Conservation (phyloP, 202 grass and related monocot genomes). For the Cymbopogon flexuosus region DNA sequence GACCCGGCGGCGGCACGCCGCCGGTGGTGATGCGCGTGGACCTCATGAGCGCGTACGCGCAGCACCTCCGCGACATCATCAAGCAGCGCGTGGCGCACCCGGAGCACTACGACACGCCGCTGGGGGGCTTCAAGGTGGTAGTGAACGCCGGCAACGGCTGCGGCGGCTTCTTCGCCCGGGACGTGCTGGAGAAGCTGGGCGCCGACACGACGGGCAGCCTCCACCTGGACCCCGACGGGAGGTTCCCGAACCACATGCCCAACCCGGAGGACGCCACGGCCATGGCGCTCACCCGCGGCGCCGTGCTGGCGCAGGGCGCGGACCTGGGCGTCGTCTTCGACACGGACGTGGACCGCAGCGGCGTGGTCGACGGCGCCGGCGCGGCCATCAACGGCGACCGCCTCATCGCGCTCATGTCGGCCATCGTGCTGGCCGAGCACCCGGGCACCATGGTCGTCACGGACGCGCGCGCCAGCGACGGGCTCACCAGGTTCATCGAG, state of each 20-base stretch:
- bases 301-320: slow-evolving; percentile 47
- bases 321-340: slow-evolving; percentile 84
- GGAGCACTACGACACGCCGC: slow-evolving; percentile 44
- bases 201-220: slow-evolving; percentile 75
- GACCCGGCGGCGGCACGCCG: not conserved
- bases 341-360: slow-evolving; percentile 84
- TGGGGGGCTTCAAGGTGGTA: slow-evolving; percentile 56
- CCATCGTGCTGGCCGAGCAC: slow-evolving; percentile 62
- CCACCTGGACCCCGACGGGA: slow-evolving; percentile 64
- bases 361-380: slow-evolving; percentile 53
- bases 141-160: slow-evolving; percentile 87
- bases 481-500: slow-evolving; percentile 58
- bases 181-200: slow-evolving; percentile 63
- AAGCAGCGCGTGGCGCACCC: slow-evolving; percentile 65
- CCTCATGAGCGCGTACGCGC: slow-evolving; percentile 65
- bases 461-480: slow-evolving; percentile 58
- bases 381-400: slow-evolving; percentile 61
- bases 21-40: slow-evolving; percentile 47
- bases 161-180: slow-evolving; percentile 71
- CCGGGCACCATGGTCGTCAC: slow-evolving; percentile 70
- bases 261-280: slow-evolving; percentile 77
- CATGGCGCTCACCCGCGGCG: slow-evolving; percentile 54
- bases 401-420: slow-evolving; percentile 71
- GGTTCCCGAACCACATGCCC: slow-evolving; percentile 76
- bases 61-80: slow-evolving; percentile 66